A percentile compares a stretch with the other conserved stretches of the same genome.
phyloP scores from a whole-genome alignment of 2,329 filamentous ascomycete genomes.

The Fusarium transvaalense region DNA sequence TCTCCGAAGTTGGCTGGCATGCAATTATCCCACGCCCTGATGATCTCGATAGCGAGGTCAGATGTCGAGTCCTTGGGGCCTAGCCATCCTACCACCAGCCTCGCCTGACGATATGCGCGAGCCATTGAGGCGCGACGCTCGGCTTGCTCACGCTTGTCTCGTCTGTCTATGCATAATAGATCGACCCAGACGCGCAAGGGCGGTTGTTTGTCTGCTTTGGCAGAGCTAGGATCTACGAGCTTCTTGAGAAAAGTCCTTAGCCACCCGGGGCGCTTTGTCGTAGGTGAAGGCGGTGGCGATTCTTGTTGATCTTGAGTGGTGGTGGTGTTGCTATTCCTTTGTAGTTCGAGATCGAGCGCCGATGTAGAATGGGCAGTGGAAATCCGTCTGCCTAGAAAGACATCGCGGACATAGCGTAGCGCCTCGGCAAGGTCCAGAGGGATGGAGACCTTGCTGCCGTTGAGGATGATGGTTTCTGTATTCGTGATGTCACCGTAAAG shows the following conservation, averaged over 20 bases:
- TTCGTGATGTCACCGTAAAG: constrained; percentile 40
- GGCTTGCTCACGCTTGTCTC: constrained; percentile 32
- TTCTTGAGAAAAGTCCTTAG: constrained; percentile 39
- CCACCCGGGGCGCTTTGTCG: constrained; percentile 40
- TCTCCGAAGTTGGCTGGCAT: constrained; percentile 42
- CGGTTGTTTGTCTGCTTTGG: constrained; percentile 10
- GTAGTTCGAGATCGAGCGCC: constrained; percentile 23
- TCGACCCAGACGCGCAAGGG: constrained; percentile 43
- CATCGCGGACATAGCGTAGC: constrained; percentile 42
- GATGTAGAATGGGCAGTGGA: constrained; percentile 18
- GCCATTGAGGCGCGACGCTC: constrained; percentile 41
- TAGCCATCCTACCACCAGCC: constrained; percentile 42
- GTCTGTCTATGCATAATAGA: constrained; percentile 39
- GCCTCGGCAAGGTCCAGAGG: constrained; percentile 36
- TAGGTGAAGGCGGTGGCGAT: constrained; percentile 30
- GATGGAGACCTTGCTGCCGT: constrained; percentile 33
- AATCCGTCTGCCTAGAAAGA: constrained; percentile 35
- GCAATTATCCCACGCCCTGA: constrained; percentile 42
- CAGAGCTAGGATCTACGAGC: constrained; percentile 17
- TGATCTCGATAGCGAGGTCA: constrained; percentile 42
- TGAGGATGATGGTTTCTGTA: constrained; percentile 36
- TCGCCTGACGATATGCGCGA: constrained; percentile 38
- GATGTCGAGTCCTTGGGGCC: constrained; percentile 39
- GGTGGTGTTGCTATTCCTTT: neutral
- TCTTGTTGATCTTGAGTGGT: neutral